phyloP scores from a whole-genome alignment of 768 basidiomycete species.

The Psilocybe cyanescens region DNA sequence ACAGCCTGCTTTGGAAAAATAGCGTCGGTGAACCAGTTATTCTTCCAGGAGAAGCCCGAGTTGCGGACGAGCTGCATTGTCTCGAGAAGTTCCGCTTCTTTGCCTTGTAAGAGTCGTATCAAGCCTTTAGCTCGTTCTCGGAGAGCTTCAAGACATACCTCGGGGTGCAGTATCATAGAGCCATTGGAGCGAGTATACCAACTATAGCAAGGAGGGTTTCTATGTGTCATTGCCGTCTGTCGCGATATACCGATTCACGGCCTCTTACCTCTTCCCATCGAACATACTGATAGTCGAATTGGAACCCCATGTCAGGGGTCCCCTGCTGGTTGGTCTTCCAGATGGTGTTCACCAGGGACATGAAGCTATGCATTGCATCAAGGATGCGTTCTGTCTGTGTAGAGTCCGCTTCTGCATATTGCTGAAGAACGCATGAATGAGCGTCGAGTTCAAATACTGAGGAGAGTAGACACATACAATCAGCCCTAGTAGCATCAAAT shows the following conservation, averaged over 20 bases:
- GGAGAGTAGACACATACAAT: constrained; percentile 28
- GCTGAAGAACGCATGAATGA: constrained; percentile 23
- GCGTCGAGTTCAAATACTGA: neutral
- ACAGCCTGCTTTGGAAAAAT: constrained; percentile 38
- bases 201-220: constrained; percentile 16
- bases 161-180: constrained; percentile 42
- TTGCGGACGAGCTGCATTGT: constrained; percentile 44
- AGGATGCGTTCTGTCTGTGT: constrained; percentile 38
- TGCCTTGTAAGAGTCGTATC: constrained; percentile 23
- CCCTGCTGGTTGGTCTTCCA: constrained; percentile 41
- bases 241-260: too few species aligned
- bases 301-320: constrained; percentile 38
- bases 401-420: constrained; percentile 47
- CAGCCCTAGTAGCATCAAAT: constrained; percentile 40
- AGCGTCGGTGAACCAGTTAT: constrained; percentile 39
- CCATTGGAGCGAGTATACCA: constrained; percentile 43
- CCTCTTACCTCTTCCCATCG: constrained; percentile 43
- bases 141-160: constrained; percentile 22
- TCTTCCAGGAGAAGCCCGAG: constrained; percentile 45
- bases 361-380: constrained; percentile 40
- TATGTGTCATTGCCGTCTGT: too few species aligned
- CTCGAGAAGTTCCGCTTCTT: constrained; percentile 39
- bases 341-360: constrained; percentile 35
- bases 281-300: constrained; percentile 45
- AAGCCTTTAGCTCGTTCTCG: neutral